Percentiles rank a stretch among this genome's conserved stretches.
phyloP scores from a whole-genome alignment of 306 rosid species.

The Hippophae tibetana region DNA sequence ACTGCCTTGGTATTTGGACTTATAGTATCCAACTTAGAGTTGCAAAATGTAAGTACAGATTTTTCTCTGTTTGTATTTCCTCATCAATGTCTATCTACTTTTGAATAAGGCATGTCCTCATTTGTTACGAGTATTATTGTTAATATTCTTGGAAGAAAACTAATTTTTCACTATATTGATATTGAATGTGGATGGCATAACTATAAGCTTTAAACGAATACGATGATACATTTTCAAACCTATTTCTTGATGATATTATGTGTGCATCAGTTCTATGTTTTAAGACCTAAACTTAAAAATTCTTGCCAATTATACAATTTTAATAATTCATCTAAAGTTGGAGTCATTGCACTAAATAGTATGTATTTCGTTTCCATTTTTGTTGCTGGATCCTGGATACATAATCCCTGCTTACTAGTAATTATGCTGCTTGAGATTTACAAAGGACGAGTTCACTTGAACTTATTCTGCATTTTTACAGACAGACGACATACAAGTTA shows the following conservation, averaged over 20 bases:
- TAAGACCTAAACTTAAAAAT: too few species aligned
- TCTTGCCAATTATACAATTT: too few species aligned
- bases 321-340: neutral
- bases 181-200: too few species aligned
- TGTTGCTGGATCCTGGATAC: neutral
- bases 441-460: constrained; percentile 11
- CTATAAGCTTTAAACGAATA: too few species aligned
- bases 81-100: neutral
- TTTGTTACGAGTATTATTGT: neutral
- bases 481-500: constrained; percentile 50
- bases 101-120: neutral
- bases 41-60: constrained; percentile 44
- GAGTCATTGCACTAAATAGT: neutral
- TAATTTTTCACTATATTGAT: neutral
- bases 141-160: neutral
- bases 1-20: constrained; percentile 52
- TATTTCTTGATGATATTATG: too few species aligned
- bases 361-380: neutral
- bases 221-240: too few species aligned
- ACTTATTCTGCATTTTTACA: constrained; percentile 26
- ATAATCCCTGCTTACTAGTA: neutral
- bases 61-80: constrained; percentile 2
- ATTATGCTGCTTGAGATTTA: constrained; percentile 7
- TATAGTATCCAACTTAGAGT: constrained; percentile 56
- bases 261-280: too few species aligned